Base-by-base conservation (phyloP, 2,329 filamentous ascomycete genomes). In the Aspergillus cejpii region DNA sequence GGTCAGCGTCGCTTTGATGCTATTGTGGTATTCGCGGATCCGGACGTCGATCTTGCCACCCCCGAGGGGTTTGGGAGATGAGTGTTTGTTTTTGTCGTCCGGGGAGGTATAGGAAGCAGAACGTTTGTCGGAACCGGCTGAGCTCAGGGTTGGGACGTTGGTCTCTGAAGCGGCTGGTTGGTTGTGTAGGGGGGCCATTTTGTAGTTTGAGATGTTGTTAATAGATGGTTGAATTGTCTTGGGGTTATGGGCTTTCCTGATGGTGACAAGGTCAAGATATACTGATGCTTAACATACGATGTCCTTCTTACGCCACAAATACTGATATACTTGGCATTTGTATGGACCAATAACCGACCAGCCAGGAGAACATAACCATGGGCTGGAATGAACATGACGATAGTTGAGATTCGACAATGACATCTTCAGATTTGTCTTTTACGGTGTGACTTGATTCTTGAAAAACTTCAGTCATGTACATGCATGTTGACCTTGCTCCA, bases 1-100 rank as follows among this genome's bases (percentile, higher is more conserved):
- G 5, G 78, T 82, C 53, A 82, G 59, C 2, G 77, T 74, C 24
- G 77, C 72, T 66, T 82, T 82, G 66, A 81, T 44, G 46, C 50
- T 47, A 14, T 52, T 38, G n/a, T 54, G 51, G 28, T 48, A 47
- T 15, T 41, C 46, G 11, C 42, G 45, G 20, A 41, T 50, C 28
- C 33, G 24, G 19, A 19, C 26, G 37, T 36, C 24, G 37, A 17
- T 27, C 19, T 20, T 19, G 19, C n/a, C 27, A 27, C 31, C 10
- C 7, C 14, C 14, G 15, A 34, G 24, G 8, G 29, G 19, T 11
- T 27, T 39, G 10, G 27, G 14, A 23, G 33, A 20, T 1, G 15
- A 14, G 10, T 12, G 23, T n/a, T 41, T 21, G 14, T 41, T 20
- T 5, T 43, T 29, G 8, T 34, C 14, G 7, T 27, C 37, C 8